These are phyloP conservation scores for Botryosphaeria dothidea DNA, from an alignment of 2,329 filamentous ascomycete genomes.

Conservation along the genomic window DNA sequence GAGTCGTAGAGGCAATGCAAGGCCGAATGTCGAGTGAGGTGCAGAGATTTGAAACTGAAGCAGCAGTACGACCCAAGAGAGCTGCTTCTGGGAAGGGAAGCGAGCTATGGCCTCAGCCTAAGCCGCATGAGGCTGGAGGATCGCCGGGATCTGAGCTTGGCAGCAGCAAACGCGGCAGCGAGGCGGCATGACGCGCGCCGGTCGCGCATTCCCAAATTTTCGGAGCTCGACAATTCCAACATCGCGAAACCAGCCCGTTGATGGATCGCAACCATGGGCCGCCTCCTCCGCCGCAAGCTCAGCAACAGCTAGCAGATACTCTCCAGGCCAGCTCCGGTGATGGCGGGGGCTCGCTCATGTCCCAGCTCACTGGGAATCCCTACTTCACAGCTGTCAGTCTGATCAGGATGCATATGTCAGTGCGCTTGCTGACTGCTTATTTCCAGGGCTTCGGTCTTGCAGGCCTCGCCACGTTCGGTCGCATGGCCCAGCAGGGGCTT, in stretches of 20 bases:
- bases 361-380: conserved; percentile 51
- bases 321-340: conserved; percentile 31
- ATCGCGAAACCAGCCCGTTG: conserved; percentile 8
- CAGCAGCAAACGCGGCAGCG: conserved; percentile 1
- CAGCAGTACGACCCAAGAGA: background rate
- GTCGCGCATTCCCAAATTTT: conserved; percentile 26
- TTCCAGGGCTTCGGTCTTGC: conserved; percentile 83
- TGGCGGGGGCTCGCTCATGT: conserved; percentile 42
- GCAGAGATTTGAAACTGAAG: background rate
- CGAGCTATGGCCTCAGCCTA: conserved; percentile 10
- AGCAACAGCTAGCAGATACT: conserved; percentile 38
- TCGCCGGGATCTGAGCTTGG: conserved; percentile 14
- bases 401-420: conserved; percentile 48
- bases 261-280: conserved; percentile 38
- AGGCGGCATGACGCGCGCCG: conserved; percentile 8
- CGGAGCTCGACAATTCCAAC: conserved; percentile 4
- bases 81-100: conserved; percentile 11
- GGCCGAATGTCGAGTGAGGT: background rate
- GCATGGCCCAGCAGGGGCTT: conserved; percentile 76
- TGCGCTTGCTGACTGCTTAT: background rate
- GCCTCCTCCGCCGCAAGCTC: conserved; percentile 26
- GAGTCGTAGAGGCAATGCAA: too few species aligned
- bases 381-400: conserved; percentile 57
- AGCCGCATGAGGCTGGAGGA: background rate
- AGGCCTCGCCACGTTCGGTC: conserved; percentile 77